phyloP scores from a whole-genome alignment of 2,329 filamentous ascomycete genomes.

The Truncatella angustata region DNA sequence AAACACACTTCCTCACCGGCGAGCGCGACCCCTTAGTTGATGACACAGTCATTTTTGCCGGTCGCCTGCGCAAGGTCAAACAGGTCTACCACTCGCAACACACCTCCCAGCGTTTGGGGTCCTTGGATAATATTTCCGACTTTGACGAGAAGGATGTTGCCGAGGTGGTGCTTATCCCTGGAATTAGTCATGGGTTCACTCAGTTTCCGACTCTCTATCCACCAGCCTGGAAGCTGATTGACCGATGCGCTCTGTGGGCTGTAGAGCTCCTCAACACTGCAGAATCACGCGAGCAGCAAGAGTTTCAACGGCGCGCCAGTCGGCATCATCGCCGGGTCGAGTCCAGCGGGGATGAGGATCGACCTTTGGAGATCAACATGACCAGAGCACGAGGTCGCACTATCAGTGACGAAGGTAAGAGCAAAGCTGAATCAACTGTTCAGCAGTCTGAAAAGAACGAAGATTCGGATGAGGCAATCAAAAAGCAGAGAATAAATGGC shows the following conservation, averaged over 20 bases:
- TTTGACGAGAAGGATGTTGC: constrained; percentile 75
- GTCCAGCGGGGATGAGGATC: constrained; percentile 76
- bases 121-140: constrained; percentile 42
- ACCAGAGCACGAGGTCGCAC: constrained; percentile 40
- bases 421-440: background rate
- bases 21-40: constrained; percentile 95
- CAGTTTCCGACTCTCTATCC: constrained; percentile 89
- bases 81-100: constrained; percentile 48
- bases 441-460: constrained; percentile 17
- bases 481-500: constrained; percentile 22
- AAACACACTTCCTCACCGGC: constrained; percentile 90
- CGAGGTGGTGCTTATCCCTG: constrained; percentile 81
- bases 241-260: constrained; percentile 78
- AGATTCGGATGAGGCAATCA: constrained; percentile 17
- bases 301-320: constrained; percentile 11
- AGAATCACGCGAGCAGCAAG: constrained; percentile 37
- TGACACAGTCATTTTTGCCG: constrained; percentile 95
- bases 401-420: constrained; percentile 17
- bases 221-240: constrained; percentile 85
- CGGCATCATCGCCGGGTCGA: constrained; percentile 53
- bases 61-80: constrained; percentile 79
- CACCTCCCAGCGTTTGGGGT: constrained; percentile 53
- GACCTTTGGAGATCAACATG: constrained; percentile 78
- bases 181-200: constrained; percentile 89
- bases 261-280: constrained; percentile 66